Base-by-base conservation (phyloP, 1,139 yeast genomes). In the Williopsis jadinii region DNA sequence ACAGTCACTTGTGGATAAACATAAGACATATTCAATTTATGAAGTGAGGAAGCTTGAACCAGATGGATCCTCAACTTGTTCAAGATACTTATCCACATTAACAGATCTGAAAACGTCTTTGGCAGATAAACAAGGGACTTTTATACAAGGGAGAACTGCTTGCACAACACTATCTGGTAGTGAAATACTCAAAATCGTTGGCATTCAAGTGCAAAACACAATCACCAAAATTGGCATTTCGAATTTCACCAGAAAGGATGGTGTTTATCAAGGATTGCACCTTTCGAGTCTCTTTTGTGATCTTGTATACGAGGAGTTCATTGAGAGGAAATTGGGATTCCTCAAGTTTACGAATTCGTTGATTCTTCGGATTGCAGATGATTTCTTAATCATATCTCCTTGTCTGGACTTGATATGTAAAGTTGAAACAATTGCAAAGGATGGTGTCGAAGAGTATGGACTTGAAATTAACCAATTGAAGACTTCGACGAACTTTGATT, bases 201-300 rank as follows among this genome's bases (percentile, higher is more conserved):
- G 28, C 9, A 8, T 32, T 9, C 81, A 78, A 44, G 49, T 79
- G 27, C 54, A 53, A 3, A 52, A 61, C 9, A 66, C 75, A 0
- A 56, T 66, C 0, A 55, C 80, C 1, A 56, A 53, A 30, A 57
- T 68, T 2, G 60, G 61, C 3, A 56, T 56, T 0, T 52, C 52
- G 3, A 61, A 64, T 3, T 77, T 62, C 47, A 59, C 61, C 27
- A 67, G 95, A 44, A 71, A 63, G 33, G 62, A 67, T 10, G 98
- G 98, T 0, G 72, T 92, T 0, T 92, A 84, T 41, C 98, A 92
- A 61, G 98, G 98, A 0, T 77, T 87, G 8, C 78, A 83, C 1
- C 61, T 90, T 12, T 94, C 95, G 50, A 73, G 86, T 1, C 65
- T 80, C 2, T 67, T 92, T 32, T 88, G 95, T 50, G 86, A 88